phyloP scores from a whole-genome alignment of 2,329 filamentous ascomycete genomes.

The Cytospora leucostoma region DNA sequence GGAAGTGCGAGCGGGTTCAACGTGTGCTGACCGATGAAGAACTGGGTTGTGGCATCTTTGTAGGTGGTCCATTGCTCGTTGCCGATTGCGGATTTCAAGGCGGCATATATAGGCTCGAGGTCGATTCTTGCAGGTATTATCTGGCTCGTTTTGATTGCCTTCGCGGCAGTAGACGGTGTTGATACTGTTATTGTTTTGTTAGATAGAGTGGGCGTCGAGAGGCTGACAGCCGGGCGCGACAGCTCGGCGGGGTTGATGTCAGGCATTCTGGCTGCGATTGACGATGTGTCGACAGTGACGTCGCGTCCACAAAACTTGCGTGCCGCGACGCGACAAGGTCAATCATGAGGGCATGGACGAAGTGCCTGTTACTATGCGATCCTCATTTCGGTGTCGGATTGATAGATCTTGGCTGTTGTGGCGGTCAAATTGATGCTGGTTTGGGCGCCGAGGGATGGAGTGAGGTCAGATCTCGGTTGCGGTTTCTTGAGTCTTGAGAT shows the following conservation, averaged over 20 bases:
- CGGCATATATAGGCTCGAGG: conserved; percentile 64
- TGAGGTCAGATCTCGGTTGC: conserved; percentile 33
- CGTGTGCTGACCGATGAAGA: conserved; percentile 57
- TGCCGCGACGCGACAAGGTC: conserved; percentile 31
- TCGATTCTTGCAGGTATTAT: conserved; percentile 67
- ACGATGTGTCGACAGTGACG: conserved; percentile 26
- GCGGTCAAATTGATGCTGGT: conserved; percentile 44
- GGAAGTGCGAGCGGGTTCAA: conserved; percentile 6
- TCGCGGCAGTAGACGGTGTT: conserved; percentile 47
- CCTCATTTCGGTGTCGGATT: conserved; percentile 40
- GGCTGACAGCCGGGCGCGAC: conserved; percentile 60
- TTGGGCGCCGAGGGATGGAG: conserved; percentile 32
- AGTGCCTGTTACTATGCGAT: conserved; percentile 45
- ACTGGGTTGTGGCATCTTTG: conserved; percentile 64
- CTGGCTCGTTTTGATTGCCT: conserved; percentile 61
- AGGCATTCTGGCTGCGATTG: conserved; percentile 51
- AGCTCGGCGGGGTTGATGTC: conserved; percentile 71
- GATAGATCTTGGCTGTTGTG: conserved; percentile 49
- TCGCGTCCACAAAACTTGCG: conserved; percentile 1
- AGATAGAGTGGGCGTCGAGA: conserved; percentile 60
- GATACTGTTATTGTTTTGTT: conserved; percentile 59
- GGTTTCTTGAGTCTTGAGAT: conserved; percentile 39
- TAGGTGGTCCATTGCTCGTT: conserved; percentile 65
- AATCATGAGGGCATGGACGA: conserved; percentile 48
- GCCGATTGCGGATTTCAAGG: conserved; percentile 60